Percentiles rank a stretch among this genome's conserved stretches.
phyloP scores from a whole-genome alignment of 2,329 filamentous ascomycete genomes.

The Harringtonia aguacate region DNA sequence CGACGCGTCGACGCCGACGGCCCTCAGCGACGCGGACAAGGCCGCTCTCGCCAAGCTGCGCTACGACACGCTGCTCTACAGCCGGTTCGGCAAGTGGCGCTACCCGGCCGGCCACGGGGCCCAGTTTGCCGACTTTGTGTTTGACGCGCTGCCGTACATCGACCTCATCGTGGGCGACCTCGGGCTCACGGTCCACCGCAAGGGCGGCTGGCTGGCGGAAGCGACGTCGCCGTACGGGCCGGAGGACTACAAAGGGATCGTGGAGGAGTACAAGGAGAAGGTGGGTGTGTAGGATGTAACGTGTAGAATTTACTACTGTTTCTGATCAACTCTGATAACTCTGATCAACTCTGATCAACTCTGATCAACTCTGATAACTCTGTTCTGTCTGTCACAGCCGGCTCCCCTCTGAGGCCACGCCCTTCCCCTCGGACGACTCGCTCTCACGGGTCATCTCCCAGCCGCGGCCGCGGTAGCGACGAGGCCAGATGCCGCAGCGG shows the following conservation, averaged over 20 bases:
- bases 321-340: background rate
- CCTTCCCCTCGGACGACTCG: slow-evolving; percentile 17
- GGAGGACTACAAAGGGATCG: slow-evolving; percentile 43
- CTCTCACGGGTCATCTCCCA: slow-evolving; percentile 25
- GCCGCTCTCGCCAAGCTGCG: slow-evolving; percentile 30
- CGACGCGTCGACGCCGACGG: background rate
- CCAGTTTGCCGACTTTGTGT: slow-evolving; percentile 58
- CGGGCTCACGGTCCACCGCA: slow-evolving; percentile 45
- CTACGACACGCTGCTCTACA: slow-evolving; percentile 51
- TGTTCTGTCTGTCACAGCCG: too few relatives aligned
- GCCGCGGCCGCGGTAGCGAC: slow-evolving; percentile 20
- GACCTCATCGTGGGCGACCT: slow-evolving; percentile 59
- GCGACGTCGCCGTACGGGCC: slow-evolving; percentile 46
- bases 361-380: background rate
- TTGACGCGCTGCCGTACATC: slow-evolving; percentile 65
- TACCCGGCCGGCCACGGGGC: slow-evolving; percentile 56
- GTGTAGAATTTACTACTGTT: background rate
- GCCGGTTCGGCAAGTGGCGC: slow-evolving; percentile 59
- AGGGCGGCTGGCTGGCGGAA: slow-evolving; percentile 40
- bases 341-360: too few relatives aligned
- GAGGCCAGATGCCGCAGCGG: slow-evolving; percentile 21
- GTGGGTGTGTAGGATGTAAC: background rate
- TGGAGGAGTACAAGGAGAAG: slow-evolving; percentile 32
- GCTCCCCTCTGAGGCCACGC: slow-evolving; percentile 14
- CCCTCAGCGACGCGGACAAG: slow-evolving; percentile 13